Base-by-base conservation (phyloP, 1,284 basidiomycete species). In the Coriolopsis trogii region DNA sequence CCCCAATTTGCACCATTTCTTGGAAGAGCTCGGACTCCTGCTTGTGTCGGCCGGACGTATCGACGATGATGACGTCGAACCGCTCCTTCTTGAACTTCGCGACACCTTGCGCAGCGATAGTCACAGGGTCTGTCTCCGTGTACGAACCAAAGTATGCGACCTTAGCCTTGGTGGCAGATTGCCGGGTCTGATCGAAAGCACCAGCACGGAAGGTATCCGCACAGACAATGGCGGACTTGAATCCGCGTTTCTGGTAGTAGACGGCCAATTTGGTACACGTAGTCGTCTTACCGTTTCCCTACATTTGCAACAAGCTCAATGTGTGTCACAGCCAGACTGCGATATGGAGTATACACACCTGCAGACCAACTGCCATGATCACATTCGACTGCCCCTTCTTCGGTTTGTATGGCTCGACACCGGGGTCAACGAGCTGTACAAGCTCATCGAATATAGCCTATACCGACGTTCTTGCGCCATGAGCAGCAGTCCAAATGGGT, bases 191-290 rank as follows among this genome's bases (percentile, higher is more conserved):
- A 72, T 99, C 97, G 72, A 99, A 99, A 37, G 97, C 97, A 59
- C 97, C 97, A 5, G 97, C 97, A 75, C 97, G 92, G 81, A 99
- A 99, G 2, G 97, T 99, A 73, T 99, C 97, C 23, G 97, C 97
- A 66, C 97, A 99, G 63, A 99, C 97, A 42, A 99, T 93, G 61
- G 90, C 94, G n/a, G 95, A 92, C 69, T 95, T 95, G 82, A 98
- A 94, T 4, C 97, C 97, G 60, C 95, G 87, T 66, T 94, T 91
- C 70, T 97, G 94, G 73, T 98, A 99, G 75, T 99, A 91, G 0
- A 98, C 95, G 0, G 97, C 97, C 29, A 98, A 84, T 71, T 97
- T 96, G 13, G 95, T 97, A 72, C 95, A 98, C 46, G 95, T 98
- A 25, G 96, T 99, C 3, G 96, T 99, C 79, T 99, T 99, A 41